Conservation (phyloP, 2,329 filamentous ascomycete genomes). For the Talaromyces verruculosus region DNA sequence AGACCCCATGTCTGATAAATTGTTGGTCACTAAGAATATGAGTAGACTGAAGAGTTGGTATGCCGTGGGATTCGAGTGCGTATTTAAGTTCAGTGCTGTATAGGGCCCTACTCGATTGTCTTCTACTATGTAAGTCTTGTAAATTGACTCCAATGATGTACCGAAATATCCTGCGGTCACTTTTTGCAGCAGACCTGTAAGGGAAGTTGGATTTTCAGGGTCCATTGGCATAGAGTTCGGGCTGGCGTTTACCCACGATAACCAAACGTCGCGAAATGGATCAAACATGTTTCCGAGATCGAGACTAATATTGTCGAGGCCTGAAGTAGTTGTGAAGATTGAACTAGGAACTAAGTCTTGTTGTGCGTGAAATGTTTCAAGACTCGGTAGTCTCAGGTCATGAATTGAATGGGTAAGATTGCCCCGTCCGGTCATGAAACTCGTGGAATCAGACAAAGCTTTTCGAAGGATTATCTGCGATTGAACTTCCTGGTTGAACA, state of each 20-base stretch:
- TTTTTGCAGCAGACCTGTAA: background rate
- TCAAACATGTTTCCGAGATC: background rate
- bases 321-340: background rate
- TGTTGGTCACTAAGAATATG: background rate
- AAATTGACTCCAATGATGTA: background rate
- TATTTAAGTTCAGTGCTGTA: background rate
- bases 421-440: background rate
- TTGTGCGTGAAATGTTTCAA: background rate
- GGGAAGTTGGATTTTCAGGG: background rate
- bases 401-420: background rate
- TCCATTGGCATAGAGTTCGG: background rate
- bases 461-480: too few species aligned
- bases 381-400: background rate
- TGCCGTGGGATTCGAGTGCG: background rate
- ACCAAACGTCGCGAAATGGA: background rate
- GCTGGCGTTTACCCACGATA: background rate
- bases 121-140: background rate
- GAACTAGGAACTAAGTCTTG: background rate
- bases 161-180: accelerated
- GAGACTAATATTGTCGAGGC: too few species aligned
- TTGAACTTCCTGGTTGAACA: background rate
- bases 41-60: background rate
- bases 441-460: background rate
- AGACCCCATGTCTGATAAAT: accelerated
- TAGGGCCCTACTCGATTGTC: background rate